A percentile compares a stretch with the other conserved stretches of the same genome.
These are phyloP conservation scores for Yamadazyma jaroonii DNA, from an alignment of 1,139 yeast species.

Conservation along the genomic window DNA sequence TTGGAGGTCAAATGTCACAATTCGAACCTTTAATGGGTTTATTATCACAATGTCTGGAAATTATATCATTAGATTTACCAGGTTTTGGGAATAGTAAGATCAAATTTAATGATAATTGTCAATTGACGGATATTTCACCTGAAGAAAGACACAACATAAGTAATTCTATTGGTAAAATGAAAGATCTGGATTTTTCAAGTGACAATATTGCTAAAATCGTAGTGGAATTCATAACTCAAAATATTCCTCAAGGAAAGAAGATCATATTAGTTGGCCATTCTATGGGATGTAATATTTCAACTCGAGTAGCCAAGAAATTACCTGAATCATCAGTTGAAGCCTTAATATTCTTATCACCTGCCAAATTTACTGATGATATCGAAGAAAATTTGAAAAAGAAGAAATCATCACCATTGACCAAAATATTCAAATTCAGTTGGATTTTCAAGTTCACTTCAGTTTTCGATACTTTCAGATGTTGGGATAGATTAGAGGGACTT, in stretches of 20 bases:
- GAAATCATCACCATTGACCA: slow-evolving; percentile 7
- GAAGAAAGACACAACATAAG: slow-evolving; percentile 30
- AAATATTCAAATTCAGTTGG: slow-evolving; percentile 17
- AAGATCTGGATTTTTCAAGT: slow-evolving; percentile 45
- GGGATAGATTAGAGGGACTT: slow-evolving; percentile 65
- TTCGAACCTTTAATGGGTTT: slow-evolving; percentile 65
- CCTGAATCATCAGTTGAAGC: slow-evolving; percentile 43
- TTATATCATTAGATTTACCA: slow-evolving; percentile 66
- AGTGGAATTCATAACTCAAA: slow-evolving; percentile 35
- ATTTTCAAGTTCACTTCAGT: slow-evolving; percentile 45
- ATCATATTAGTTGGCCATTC: slow-evolving; percentile 71
- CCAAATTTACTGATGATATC: slow-evolving; percentile 34
- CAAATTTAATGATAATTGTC: slow-evolving; percentile 18
- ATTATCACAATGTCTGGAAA: slow-evolving; percentile 63
- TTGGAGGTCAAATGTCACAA: slow-evolving; percentile 77
- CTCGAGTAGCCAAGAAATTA: slow-evolving; percentile 45
- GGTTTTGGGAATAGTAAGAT: slow-evolving; percentile 65
- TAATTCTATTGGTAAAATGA: slow-evolving; percentile 28
- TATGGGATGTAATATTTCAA: slow-evolving; percentile 64
- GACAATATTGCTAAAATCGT: slow-evolving; percentile 48
- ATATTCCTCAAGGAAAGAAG: slow-evolving; percentile 41
- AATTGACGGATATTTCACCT: slow-evolving; percentile 22
- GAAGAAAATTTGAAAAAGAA: slow-evolving; percentile 2
- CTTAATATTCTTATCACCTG: slow-evolving; percentile 53
- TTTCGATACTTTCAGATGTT: slow-evolving; percentile 53